phyloP scores from a whole-genome alignment of 108 stramenopile species.

The Schizochytrium sp. region DNA sequence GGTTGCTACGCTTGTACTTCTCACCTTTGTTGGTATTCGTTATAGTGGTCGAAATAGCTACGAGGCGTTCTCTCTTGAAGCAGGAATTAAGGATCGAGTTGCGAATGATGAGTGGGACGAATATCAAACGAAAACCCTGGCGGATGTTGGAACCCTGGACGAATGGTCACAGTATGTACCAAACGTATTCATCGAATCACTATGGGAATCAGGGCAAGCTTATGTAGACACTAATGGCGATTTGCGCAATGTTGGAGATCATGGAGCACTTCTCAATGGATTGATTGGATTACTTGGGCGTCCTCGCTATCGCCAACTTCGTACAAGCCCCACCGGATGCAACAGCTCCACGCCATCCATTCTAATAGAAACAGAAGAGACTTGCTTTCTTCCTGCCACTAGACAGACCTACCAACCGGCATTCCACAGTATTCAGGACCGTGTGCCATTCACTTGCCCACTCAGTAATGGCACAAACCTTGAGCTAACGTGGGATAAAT shows the following conservation, averaged over 20 bases:
- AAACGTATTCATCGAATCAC: constrained; percentile 34
- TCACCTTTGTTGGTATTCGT: neutral
- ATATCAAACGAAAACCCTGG: constrained; percentile 10
- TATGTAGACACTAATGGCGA: neutral
- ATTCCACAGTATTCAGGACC: neutral
- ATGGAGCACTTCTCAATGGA: neutral
- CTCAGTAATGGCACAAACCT: constrained; percentile 44
- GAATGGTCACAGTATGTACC: constrained; percentile 33
- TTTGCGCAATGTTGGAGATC: neutral
- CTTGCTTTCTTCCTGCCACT: neutral
- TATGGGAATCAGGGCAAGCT: constrained; percentile 15
- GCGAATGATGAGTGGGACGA: constrained; percentile 51
- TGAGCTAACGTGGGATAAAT: neutral
- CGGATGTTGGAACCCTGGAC: constrained; percentile 39
- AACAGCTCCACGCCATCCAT: neutral
- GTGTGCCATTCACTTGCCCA: neutral
- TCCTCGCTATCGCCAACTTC: constrained; percentile 48
- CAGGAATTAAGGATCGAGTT: constrained; percentile 47
- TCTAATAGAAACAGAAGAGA: neutral
- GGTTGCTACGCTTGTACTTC: neutral
- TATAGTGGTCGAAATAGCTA: constrained; percentile 52
- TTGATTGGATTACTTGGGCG: constrained; percentile 15
- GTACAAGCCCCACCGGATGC: constrained; percentile 20
- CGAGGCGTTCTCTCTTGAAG: constrained; percentile 52
- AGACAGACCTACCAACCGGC: neutral